Percentiles rank a stretch among this genome's conserved stretches.
Evolutionary conservation across 257 asterid species (phyloP).

Genomic region (Solanum corneliomulleri): DNA sequence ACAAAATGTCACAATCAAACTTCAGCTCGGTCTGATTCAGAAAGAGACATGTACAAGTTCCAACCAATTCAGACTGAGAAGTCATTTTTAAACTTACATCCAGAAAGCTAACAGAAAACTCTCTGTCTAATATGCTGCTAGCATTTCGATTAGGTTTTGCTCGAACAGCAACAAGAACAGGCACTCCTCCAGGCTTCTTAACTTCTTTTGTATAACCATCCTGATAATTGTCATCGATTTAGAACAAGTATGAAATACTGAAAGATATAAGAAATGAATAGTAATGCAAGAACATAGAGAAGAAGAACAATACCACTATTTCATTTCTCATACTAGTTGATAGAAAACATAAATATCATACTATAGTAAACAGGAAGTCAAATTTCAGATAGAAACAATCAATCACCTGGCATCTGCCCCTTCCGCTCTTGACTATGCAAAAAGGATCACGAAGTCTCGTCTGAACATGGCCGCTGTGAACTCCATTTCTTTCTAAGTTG

Average conservation of each 20-base stretch:
- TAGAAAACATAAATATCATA: not conserved
- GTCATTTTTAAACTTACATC: conserved; percentile 32
- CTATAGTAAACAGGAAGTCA: not conserved
- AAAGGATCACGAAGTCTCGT: conserved; percentile 58
- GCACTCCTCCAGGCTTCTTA: conserved; percentile 34
- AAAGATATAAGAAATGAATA: not conserved
- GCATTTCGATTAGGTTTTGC: conserved; percentile 53
- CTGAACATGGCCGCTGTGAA: conserved; percentile 87
- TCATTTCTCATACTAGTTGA: not conserved
- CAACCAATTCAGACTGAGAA: not conserved
- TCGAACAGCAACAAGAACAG: conserved; percentile 65
- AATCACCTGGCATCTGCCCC: conserved; percentile 67
- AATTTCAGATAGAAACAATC: not conserved
- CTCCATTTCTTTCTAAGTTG: conserved; percentile 31
- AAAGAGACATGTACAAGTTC: not conserved
- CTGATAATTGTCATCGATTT: conserved; percentile 13
- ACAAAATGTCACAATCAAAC: not conserved
- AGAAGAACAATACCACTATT: not conserved
- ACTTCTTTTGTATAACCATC: conserved; percentile 67
- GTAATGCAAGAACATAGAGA: not conserved
- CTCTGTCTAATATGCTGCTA: conserved; percentile 27
- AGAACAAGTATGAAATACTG: not conserved
- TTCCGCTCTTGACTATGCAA: conserved; percentile 44
- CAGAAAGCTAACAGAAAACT: conserved; percentile 48
- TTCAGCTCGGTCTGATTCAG: not conserved